Percentiles rank a stretch among this genome's conserved stretches.
Evolutionary conservation across 352 stramenopile species (phyloP).

Genomic region (Phytophthora rubi): DNA sequence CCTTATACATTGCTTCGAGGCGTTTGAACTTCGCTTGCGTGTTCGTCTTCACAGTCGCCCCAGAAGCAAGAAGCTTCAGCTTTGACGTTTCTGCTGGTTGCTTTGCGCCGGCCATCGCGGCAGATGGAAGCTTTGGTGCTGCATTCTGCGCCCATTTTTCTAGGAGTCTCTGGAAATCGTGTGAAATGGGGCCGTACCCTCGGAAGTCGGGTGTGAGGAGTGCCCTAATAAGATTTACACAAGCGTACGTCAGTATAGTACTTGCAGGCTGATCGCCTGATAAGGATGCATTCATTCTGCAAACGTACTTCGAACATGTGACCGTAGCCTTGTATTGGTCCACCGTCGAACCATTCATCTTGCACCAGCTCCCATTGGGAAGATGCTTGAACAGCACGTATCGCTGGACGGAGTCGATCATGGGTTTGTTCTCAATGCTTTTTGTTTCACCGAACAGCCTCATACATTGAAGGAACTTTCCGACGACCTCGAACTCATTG

Average conservation of each 20-base stretch:
- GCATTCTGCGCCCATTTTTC: conserved; percentile 69
- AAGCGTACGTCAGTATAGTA: conserved; percentile 11
- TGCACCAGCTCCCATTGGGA: conserved; percentile 79
- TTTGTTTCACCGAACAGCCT: conserved; percentile 65
- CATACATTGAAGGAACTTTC: conserved; percentile 81
- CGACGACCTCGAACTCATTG: conserved; percentile 77
- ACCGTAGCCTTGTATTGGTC: conserved; percentile 87
- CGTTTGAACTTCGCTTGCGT: conserved; percentile 62
- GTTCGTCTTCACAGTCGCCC: conserved; percentile 52
- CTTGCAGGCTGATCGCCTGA: not conserved
- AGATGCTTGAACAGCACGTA: conserved; percentile 75
- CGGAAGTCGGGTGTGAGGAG: conserved; percentile 59
- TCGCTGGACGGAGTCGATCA: conserved; percentile 67
- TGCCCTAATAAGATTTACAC: conserved; percentile 40
- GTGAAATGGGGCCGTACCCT: conserved; percentile 61
- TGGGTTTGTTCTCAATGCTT: conserved; percentile 40
- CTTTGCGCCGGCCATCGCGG: conserved; percentile 17
- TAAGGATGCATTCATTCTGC: not conserved
- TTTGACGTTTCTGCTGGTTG: conserved; percentile 24
- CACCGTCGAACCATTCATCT: conserved; percentile 49
- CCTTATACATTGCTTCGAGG: conserved; percentile 72
- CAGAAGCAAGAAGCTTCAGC: conserved; percentile 57
- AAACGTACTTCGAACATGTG: conserved; percentile 79
- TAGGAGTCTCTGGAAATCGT: conserved; percentile 65
- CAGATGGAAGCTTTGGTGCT: conserved; percentile 35